Base-by-base conservation (phyloP, 345 rosid genomes). In the Melaleuca quinquenervia region DNA sequence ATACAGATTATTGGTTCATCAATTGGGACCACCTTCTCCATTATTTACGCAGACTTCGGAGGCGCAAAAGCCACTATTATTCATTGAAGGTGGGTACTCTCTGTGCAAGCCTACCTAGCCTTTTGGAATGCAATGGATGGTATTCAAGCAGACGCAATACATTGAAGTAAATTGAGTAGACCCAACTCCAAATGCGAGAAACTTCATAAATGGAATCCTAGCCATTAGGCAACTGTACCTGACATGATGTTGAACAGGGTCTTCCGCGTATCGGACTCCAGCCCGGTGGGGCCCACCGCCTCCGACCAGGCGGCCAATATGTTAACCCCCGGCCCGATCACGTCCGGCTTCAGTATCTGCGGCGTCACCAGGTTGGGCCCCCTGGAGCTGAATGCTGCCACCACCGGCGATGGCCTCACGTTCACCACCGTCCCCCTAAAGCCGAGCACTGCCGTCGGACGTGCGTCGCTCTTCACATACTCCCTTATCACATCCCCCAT, bases 241-340 rank as follows among this genome's bases (percentile, higher is more conserved):
- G 99, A 95, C 92, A 95, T 41, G 86, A 96, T 96, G 84, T 96
- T 95, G 94, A 95, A 95, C 6, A 84, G 82, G 1, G 95, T 92
- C 86, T 89, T 91, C 82, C 98, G 92, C 0, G 90, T 82, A 89
- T 96, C 98, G 52, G 86, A 91, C 78, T 91, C 96, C 60, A 94
- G 90, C 41, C 93, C 94, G 3, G 96, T 95, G 75, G 98, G 96
- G 20, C 98, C 98, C 18, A 89, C 50, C 11, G 95, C 95, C 49
- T 90, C 96, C 6, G 98, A 87, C 98, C 98, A 96, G 1, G 90
- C 95, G n/a, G 99, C 98, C 82, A 96, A 85, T 48, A 97, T 97
- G 89, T 95, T 97, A 52, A 97, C 98, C 0, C 99, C 98, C 1
- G 98, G 99, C 20, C 97, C 99, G 89, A 97, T 93, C 74, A 97